Conservation (phyloP, 257 asterid genomes). For the Nicotiana sylvestris region DNA sequence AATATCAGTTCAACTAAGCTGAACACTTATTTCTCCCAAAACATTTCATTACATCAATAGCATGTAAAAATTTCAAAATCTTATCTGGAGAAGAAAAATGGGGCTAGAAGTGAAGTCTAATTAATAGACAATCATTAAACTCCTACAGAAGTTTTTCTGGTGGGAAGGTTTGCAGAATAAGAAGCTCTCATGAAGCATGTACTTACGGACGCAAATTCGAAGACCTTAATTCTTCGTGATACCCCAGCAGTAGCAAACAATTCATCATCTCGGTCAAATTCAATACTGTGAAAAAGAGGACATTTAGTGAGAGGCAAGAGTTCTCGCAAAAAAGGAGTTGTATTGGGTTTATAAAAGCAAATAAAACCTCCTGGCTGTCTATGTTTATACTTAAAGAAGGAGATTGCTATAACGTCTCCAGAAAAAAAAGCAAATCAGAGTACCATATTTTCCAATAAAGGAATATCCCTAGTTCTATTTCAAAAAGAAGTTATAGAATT, state of each 20-base stretch:
- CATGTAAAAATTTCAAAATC: not conserved
- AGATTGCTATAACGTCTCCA: not conserved
- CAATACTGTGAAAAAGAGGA: slow-evolving; percentile 52
- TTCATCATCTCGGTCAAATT: slow-evolving; percentile 77
- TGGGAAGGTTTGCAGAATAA: not conserved
- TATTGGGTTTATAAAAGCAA: not conserved
- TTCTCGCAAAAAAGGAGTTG: not conserved
- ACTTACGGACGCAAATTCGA: slow-evolving; percentile 61
- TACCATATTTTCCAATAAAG: not conserved
- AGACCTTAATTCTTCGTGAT: slow-evolving; percentile 67
- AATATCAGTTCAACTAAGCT: not conserved
- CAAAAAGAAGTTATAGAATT: not conserved
- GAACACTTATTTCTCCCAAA: not conserved
- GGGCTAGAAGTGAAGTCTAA: not conserved
- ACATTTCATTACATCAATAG: not conserved
- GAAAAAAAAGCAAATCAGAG: not conserved
- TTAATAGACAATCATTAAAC: not conserved
- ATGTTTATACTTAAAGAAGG: not conserved
- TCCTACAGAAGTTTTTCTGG: not conserved
- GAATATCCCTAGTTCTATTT: not conserved
- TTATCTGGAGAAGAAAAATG: not conserved
- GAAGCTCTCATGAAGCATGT: slow-evolving; percentile 2
- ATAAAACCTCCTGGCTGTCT: not conserved
- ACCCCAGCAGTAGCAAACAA: slow-evolving; percentile 87
- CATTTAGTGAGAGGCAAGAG: not conserved